Conservation (phyloP, 2,329 filamentous ascomycete genomes). For the Coniosporium tulheliwenetii region DNA sequence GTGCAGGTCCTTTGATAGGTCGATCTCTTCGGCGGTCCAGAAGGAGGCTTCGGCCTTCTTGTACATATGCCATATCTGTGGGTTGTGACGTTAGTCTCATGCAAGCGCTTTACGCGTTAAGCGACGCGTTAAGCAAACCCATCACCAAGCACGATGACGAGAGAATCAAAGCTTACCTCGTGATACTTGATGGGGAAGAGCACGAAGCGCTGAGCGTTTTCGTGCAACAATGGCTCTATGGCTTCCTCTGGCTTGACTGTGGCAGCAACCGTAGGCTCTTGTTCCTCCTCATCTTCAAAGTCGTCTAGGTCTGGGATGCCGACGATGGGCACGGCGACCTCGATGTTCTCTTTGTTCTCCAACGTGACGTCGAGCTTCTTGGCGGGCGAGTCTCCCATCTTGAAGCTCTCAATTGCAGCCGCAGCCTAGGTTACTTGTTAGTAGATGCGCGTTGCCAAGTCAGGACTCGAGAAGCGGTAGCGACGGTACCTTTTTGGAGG, state of each 20-base stretch:
- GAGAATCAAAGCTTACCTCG: conserved; percentile 54
- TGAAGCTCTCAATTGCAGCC: conserved; percentile 71
- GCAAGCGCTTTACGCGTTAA: conserved; percentile 52
- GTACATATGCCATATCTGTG: conserved; percentile 99
- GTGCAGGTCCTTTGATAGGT: conserved; percentile 95
- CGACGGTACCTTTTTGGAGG: conserved; percentile 52
- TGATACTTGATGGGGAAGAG: conserved; percentile 99
- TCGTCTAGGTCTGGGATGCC: conserved; percentile 31
- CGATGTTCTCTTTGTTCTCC: conserved; percentile 69
- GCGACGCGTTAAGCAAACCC: conserved; percentile 19
- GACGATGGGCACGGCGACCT: conserved; percentile 41
- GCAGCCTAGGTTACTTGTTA: conserved; percentile 49
- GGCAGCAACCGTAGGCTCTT: conserved; percentile 36
- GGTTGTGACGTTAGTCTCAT: conserved; percentile 24
- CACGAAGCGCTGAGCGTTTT: conserved; percentile 93
- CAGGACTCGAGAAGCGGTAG: conserved; percentile 17
- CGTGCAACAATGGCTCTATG: conserved; percentile 81
- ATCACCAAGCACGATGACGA: conserved; percentile 4
- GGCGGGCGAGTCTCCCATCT: conserved; percentile 72
- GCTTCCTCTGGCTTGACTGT: conserved; percentile 50
- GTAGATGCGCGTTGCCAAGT: conserved; percentile 18
- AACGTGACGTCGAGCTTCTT: conserved; percentile 75
- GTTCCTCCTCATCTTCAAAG: conserved; percentile 12
- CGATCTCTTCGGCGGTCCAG: conserved; percentile 99
- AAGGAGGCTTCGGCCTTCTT: conserved; percentile 99